phyloP scores from a whole-genome alignment of 2,329 filamentous ascomycete species.

The Colletotrichum theobromicola region DNA sequence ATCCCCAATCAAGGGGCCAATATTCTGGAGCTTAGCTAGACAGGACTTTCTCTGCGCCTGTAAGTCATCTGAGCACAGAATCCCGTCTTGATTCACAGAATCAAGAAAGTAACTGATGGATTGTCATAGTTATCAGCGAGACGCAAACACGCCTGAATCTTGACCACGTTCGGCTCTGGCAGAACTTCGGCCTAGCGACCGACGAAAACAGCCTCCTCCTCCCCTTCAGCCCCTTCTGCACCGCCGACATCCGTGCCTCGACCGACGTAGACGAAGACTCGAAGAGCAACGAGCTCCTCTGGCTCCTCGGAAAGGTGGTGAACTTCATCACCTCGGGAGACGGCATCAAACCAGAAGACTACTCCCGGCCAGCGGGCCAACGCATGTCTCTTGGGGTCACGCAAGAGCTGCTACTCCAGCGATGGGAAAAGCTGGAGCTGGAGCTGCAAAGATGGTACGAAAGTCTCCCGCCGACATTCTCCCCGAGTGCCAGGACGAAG shows the following conservation, averaged over 20 bases:
- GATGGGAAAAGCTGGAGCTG: conserved; percentile 12
- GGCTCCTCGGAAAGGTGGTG: conserved; percentile 69
- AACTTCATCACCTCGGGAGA: conserved; percentile 68
- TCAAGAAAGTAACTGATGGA: background rate
- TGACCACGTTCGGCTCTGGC: conserved; percentile 67
- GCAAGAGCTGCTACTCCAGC: background rate
- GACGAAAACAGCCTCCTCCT: conserved; percentile 55
- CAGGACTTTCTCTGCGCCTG: conserved; percentile 70
- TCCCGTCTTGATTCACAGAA: background rate
- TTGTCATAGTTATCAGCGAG: conserved; percentile 60
- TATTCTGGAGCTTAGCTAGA: conserved; percentile 71
- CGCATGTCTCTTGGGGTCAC: background rate
- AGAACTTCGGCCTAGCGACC: conserved; percentile 64
- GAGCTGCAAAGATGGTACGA: background rate
- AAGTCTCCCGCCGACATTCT: background rate
- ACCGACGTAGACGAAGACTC: conserved; percentile 66
- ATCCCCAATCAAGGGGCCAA: conserved; percentile 57
- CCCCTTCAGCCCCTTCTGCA: conserved; percentile 41
- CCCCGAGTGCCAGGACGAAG: background rate
- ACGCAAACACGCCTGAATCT: conserved; percentile 65
- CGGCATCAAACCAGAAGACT: conserved; percentile 35
- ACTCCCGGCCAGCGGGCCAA: background rate
- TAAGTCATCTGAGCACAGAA: conserved; percentile 31
- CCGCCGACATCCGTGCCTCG: conserved; percentile 43
- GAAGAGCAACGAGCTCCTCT: conserved; percentile 68